Evolutionary conservation across 2,329 filamentous ascomycete species (phyloP).

Genomic region (Ophiostoma sp.): DNA sequence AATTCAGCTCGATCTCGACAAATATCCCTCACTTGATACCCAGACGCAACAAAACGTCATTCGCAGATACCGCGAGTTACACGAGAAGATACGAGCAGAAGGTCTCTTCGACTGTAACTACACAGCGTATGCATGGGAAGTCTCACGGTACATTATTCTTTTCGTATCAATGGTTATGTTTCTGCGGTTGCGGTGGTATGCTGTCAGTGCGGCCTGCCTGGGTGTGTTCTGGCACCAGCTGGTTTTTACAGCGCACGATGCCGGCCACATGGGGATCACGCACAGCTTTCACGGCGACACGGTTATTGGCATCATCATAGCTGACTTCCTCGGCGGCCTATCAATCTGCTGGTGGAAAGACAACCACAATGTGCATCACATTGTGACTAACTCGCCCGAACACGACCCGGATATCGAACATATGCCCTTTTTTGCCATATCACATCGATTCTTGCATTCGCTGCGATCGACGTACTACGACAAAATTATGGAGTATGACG

Average conservation of each 20-base stretch:
- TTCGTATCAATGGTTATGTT: constrained; percentile 62
- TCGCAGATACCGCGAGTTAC: constrained; percentile 76
- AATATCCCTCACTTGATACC: constrained; percentile 76
- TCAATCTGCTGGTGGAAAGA: constrained; percentile 97
- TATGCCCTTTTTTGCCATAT: constrained; percentile 84
- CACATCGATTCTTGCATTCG: constrained; percentile 73
- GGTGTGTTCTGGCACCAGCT: constrained; percentile 93
- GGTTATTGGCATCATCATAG: constrained; percentile 84
- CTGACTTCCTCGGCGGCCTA: constrained; percentile 84
- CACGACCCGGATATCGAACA: constrained; percentile 96
- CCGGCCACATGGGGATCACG: constrained; percentile 96
- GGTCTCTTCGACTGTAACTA: constrained; percentile 86
- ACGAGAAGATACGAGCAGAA: constrained; percentile 69
- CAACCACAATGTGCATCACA: constrained; percentile 95
- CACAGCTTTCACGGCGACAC: constrained; percentile 83
- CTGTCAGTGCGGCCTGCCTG: constrained; percentile 69
- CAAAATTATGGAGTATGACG: constrained; percentile 74
- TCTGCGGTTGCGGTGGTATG: constrained; percentile 66
- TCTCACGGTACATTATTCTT: constrained; percentile 68
- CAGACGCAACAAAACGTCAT: constrained; percentile 74
- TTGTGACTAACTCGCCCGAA: constrained; percentile 91
- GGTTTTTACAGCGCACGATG: constrained; percentile 91
- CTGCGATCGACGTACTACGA: constrained; percentile 83
- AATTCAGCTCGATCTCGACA: constrained; percentile 72
- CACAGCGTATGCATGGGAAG: constrained; percentile 73